Evolutionary conservation across 257 asterid species (phyloP), one percentile per base, ranked within the genome.

Genomic region (Przewalskia tangutica): DNA sequence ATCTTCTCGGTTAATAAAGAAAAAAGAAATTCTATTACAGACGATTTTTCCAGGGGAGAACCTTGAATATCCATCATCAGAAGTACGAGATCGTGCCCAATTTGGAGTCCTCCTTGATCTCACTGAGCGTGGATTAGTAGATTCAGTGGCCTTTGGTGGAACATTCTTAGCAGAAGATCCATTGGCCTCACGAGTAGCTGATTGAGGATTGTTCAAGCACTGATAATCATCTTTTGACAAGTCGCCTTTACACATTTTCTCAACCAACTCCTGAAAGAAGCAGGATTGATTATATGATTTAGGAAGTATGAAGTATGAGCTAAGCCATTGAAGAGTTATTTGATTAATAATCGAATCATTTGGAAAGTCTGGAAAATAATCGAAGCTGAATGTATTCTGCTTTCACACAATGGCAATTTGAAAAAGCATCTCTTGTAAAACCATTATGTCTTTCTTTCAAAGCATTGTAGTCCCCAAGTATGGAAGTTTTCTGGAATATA

Each of bases 61-160:
- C 99, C 98, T 96, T 76, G 98, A 89, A 86, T 86, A 89, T 82
- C 97, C 99, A 86, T 96, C 98, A 34, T 96, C 99, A 79, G 97
- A 96, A 68, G 89, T 40, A 55, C 90, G 97, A 76, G 97, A 85
- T 17, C 86, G 86, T 75, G 98, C 99, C 97, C 98, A 95, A n/a
- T 92, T 88, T 77, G 98, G 95, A 54, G 99, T 96, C 83, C 99
- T 87, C 86, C 97, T 92, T 66, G 99, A 96, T 88, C 97, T 91
- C 92, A 91, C 88, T 65, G 98, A 94, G 65, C 88, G 92, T 77
- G 97, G 95, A 81, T 86, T 89, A 83, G 84, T 66, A 66, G 94
- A 71, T 80, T 82, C 89, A 84, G 89, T 86, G 75, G 91, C 46
- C 86, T 84, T 90, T 54, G 64, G 83, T 16, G 95, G 77, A 62